Percentiles rank a stretch among this genome's conserved stretches.
Conservation (phyloP, 768 basidiomycete genomes). For the Brasilioporus rufonigricans region DNA sequence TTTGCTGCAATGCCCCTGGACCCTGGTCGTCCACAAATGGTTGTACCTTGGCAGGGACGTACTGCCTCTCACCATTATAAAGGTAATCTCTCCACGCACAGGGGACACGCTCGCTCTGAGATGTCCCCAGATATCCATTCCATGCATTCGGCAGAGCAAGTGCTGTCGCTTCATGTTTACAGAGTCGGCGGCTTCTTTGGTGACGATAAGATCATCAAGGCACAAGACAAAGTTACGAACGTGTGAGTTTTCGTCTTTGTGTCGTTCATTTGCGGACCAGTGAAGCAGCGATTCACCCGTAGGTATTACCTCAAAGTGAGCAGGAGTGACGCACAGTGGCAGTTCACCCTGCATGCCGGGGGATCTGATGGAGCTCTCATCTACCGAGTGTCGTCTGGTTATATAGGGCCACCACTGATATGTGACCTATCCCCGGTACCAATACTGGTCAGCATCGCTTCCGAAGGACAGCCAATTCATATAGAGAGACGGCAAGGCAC, state of each 20-base stretch:
- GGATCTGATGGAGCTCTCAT: conserved; percentile 18
- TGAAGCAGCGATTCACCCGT: background rate
- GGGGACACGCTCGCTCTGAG: no score
- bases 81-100: background rate
- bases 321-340: conserved; percentile 19
- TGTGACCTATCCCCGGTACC: conserved; percentile 3
- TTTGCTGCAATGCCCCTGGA: background rate
- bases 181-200: conserved; percentile 24
- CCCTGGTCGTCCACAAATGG: background rate
- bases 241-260: conserved; percentile 12
- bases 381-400: conserved; percentile 22
- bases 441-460: conserved; percentile 13
- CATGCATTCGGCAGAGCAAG: conserved; percentile 5
- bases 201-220: conserved; percentile 25
- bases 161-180: conserved; percentile 26
- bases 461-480: conserved; percentile 6
- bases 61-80: background rate
- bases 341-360: conserved; percentile 17
- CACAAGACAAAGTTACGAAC: conserved; percentile 21
- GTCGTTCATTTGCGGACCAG: background rate
- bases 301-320: conserved; percentile 25
- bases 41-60: background rate
- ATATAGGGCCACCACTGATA: conserved; percentile 15
- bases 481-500: conserved; percentile 14
- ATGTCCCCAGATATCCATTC: background rate